Evolutionary conservation across 1,284 basidiomycete species (phyloP).

Genomic region (Moesziomyces sp.): DNA sequence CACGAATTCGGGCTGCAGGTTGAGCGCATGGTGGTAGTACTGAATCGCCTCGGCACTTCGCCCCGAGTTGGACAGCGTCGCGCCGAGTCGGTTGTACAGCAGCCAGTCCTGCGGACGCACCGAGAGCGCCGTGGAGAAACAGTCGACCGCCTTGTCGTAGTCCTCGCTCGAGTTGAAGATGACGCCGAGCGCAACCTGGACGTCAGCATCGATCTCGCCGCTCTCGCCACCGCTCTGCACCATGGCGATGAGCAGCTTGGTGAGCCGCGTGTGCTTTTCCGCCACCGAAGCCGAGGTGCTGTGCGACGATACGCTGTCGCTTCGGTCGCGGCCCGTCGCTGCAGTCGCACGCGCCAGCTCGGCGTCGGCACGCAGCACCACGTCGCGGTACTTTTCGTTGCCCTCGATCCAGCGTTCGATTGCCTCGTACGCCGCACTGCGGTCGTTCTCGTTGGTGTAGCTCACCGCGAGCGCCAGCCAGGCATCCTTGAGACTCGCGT

Average conservation of each 20-base stretch:
- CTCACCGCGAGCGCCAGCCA: conserved; percentile 93
- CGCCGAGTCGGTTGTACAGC: conserved; percentile 93
- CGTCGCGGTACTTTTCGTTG: conserved; percentile 70
- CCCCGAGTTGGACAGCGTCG: conserved; percentile 90
- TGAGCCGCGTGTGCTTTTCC: conserved; percentile 64
- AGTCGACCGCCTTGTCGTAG: conserved; percentile 90
- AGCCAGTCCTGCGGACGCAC: conserved; percentile 93
- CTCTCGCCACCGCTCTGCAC: conserved; percentile 54
- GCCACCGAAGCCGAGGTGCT: conserved; percentile 18
- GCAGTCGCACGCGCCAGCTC: conserved; percentile 4
- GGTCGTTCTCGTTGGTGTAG: conserved; percentile 89
- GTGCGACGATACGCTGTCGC: conserved; percentile 33
- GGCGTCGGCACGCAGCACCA: conserved; percentile 54
- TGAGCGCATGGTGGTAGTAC: conserved; percentile 89
- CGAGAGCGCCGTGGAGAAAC: conserved; percentile 87
- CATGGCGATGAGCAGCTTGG: conserved; percentile 68
- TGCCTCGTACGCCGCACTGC: conserved; percentile 77
- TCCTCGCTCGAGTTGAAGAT: conserved; percentile 90
- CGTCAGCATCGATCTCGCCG: conserved; percentile 77
- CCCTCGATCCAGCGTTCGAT: conserved; percentile 80
- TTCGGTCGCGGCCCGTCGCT: conserved; percentile 16
- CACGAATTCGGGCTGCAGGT: conserved; percentile 91
- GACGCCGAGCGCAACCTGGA: conserved; percentile 93
- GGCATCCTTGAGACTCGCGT: conserved; percentile 73
- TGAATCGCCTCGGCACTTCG: conserved; percentile 82